Evolutionary conservation across 169 alveolate species (phyloP).

Genomic region (Eimeria acervulina): DNA sequence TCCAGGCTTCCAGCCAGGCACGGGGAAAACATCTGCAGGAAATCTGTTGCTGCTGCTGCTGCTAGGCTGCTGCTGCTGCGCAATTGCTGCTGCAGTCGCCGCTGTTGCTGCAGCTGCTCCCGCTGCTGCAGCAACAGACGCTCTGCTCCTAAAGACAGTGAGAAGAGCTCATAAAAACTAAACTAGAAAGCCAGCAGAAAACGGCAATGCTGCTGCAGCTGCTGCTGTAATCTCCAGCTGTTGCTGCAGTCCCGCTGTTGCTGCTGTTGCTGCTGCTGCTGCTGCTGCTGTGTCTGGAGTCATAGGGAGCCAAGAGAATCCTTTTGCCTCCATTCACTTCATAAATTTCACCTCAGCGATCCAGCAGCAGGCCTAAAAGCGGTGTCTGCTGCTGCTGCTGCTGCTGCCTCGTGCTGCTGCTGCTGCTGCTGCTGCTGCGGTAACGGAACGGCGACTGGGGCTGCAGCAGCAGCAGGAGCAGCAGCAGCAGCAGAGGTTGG

Average conservation of each 20-base stretch:
- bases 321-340: neutral
- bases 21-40: constrained; percentile 19
- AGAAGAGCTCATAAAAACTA: neutral
- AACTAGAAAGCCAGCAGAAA: neutral
- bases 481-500: constrained; percentile 24
- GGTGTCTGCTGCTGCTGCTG: no score
- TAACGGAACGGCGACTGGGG: no score
- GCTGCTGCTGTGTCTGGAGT: constrained; percentile 19
- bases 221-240: neutral
- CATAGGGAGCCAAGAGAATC: neutral
- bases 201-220: constrained; percentile 8
- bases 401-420: no score
- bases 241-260: constrained; percentile 25
- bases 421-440: no score
- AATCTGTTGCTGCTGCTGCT: neutral
- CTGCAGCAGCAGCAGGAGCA: constrained; percentile 8
- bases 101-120: neutral
- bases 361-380: neutral
- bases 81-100: no score
- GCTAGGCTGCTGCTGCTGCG: neutral
- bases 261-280: constrained; percentile 7
- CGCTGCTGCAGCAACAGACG: neutral
- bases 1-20: neutral
- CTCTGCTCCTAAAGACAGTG: neutral
- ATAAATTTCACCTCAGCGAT: neutral